Evolutionary conservation across 1,139 yeast genomes (phyloP), one percentile per base, ranked within the genome.

Genomic region (Pichia sp.): DNA sequence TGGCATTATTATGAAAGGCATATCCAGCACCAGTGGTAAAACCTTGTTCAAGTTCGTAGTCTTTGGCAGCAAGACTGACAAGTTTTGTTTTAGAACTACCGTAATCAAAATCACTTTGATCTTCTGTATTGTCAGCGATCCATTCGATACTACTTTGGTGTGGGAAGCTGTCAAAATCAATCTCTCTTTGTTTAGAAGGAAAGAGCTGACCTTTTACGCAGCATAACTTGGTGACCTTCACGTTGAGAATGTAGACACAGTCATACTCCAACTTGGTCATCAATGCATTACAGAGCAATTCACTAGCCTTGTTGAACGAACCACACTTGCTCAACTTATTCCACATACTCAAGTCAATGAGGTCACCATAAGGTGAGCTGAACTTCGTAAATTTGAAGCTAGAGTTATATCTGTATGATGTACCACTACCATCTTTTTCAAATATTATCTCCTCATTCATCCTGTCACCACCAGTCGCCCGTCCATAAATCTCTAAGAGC

Each of bases 391-490:
- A 67, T 38, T 69, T 55, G 34, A 71, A 63, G 37, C 59, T 66
- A 30, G 62, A 62, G 45, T 70, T 70, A 37, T 64, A 75, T 3
- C 64, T 60, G 46, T 74, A 76, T 12, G 77, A 71, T 10, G 70
- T 68, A 9, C 82, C 82, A 3, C 78, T 70, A 1, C 81, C 81
- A 53, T 75, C 81, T 44, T 67, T 68, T 46, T 74, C 82, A 53
- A 70, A 74, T 1, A 72, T 68, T 1, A 44, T 42, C 12, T 73
- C 60, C 47, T 59, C 58, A 15, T 27, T 28, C 30, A 54, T 39
- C 15, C 52, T 50, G 20, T 60, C 51, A 22, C 52, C 55, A 23
- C 69, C 58, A 2, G 82, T 75, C 3, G 82, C 79, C 52, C 82
- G 61, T 0, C 81, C 82, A 37, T 19, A 38, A 6, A 32, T 24